These are phyloP conservation scores for Toxicodendron radicans DNA, from an alignment of 345 rosid species.

Conservation along the genomic window DNA sequence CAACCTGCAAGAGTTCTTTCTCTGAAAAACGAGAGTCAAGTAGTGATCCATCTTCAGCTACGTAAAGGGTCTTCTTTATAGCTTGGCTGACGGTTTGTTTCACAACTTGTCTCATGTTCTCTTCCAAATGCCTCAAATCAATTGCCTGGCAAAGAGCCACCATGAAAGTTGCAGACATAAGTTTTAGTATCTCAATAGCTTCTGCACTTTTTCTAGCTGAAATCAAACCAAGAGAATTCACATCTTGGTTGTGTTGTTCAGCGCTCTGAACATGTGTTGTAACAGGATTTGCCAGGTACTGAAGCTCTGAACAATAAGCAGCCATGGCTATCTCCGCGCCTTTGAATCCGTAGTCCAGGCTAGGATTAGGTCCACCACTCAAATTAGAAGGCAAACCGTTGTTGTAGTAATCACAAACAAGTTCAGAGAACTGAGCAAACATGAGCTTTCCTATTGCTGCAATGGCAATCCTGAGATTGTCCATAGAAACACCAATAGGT, in stretches of 20 bases:
- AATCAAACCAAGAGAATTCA: conserved; percentile 49
- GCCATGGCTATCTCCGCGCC: conserved; percentile 61
- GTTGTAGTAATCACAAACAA: conserved; percentile 52
- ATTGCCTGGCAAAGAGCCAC: conserved; percentile 55
- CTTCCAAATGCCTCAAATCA: conserved; percentile 51
- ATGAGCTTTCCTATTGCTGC: conserved; percentile 55
- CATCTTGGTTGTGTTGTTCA: conserved; percentile 60
- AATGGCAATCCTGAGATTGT: conserved; percentile 48
- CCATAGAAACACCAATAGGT: conserved; percentile 60
- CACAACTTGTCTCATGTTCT: conserved; percentile 44
- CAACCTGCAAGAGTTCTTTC: conserved; percentile 44
- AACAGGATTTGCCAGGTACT: conserved; percentile 50
- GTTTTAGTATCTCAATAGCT: conserved; percentile 48
- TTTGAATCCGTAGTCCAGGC: conserved; percentile 56
- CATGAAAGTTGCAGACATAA: conserved; percentile 51
- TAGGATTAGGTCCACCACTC: conserved; percentile 48
- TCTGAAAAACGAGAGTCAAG: conserved; percentile 47
- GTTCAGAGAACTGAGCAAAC: conserved; percentile 58
- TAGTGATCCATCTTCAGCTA: conserved; percentile 41
- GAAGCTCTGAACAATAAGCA: conserved; percentile 54
- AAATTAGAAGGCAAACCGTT: conserved; percentile 56
- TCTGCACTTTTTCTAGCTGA: conserved; percentile 51
- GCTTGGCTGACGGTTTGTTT: conserved; percentile 31
- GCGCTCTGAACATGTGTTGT: conserved; percentile 54
- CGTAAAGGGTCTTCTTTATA: conserved; percentile 39